phyloP scores from a whole-genome alignment of 2,329 filamentous ascomycete species.

The Zymoseptoria ardabiliae region DNA sequence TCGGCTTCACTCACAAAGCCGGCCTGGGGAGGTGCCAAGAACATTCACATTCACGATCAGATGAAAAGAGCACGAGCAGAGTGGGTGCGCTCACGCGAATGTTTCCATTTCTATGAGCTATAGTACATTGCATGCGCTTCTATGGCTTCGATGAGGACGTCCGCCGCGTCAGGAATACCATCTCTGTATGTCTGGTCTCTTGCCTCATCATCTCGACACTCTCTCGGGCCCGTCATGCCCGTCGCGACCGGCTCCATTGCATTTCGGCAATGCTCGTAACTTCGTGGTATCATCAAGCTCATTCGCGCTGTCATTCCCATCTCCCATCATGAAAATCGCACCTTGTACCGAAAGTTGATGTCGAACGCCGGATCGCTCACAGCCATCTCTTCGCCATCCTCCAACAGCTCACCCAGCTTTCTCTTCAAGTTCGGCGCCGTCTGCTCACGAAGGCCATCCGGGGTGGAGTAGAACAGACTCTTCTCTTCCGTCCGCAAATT shows the following conservation, averaged over 20 bases:
- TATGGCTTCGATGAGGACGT: neutral
- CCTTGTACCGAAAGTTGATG: slow-evolving; percentile 58
- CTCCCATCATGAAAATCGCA: slow-evolving; percentile 27
- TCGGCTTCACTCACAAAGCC: neutral
- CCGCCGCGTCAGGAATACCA: neutral
- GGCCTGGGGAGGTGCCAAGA: neutral
- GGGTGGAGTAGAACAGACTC: slow-evolving; percentile 84
- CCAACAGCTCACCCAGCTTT: slow-evolving; percentile 69
- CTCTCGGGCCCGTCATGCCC: neutral
- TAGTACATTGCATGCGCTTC: neutral
- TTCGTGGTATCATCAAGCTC: neutral
- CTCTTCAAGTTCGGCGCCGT: slow-evolving; percentile 75
- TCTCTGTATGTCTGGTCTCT: neutral
- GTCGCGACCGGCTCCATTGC: neutral
- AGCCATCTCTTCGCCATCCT: slow-evolving; percentile 78
- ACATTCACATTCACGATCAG: neutral
- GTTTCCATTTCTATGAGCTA: neutral
- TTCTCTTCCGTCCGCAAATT: slow-evolving; percentile 73
- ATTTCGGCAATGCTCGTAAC: neutral
- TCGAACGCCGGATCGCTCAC: slow-evolving; percentile 87
- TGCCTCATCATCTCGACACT: neutral
- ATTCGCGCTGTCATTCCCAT: neutral
- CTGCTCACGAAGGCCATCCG: slow-evolving; percentile 72
- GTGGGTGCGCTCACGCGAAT: neutral
- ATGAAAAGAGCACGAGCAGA: neutral